These are phyloP conservation scores for Barnettozyma californica DNA, from an alignment of 805 yeast genomes.

Conservation along the genomic window DNA sequence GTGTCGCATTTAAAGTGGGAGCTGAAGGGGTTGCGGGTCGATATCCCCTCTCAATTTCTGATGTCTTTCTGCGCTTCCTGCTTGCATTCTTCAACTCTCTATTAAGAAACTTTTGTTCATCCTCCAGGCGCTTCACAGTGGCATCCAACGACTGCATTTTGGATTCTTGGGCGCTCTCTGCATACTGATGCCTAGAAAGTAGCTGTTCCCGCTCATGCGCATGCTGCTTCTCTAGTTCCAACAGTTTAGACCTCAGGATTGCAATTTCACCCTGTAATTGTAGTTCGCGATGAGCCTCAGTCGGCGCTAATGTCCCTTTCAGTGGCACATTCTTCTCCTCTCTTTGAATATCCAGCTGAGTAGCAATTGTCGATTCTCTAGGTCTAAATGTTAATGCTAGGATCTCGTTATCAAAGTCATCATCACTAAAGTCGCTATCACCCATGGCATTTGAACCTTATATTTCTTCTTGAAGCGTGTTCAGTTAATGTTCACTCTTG, in stretches of 20 bases:
- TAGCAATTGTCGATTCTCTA: neutral
- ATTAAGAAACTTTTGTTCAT: constrained; percentile 50
- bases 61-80: constrained; percentile 17
- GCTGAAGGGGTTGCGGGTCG: neutral
- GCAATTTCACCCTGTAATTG: constrained; percentile 75
- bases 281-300: constrained; percentile 26
- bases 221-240: constrained; percentile 37
- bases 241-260: constrained; percentile 61
- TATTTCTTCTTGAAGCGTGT: neutral
- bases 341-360: neutral
- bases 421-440: constrained; percentile 34
- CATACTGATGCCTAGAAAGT: constrained; percentile 14
- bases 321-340: neutral
- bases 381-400: constrained; percentile 43
- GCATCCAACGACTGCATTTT: constrained; percentile 37
- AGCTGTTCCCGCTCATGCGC: constrained; percentile 23
- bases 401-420: constrained; percentile 38
- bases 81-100: constrained; percentile 38
- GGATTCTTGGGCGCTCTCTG: constrained; percentile 24
- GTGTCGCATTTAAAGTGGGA: neutral
- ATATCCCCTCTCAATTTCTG: neutral
- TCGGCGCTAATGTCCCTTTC: neutral
- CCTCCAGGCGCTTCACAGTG: constrained; percentile 40
- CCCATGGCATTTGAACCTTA: neutral
- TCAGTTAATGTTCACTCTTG: too few relatives aligned